Base-by-base conservation (phyloP, 2,329 filamentous ascomycete species). In the Colletotrichum tabaci region DNA sequence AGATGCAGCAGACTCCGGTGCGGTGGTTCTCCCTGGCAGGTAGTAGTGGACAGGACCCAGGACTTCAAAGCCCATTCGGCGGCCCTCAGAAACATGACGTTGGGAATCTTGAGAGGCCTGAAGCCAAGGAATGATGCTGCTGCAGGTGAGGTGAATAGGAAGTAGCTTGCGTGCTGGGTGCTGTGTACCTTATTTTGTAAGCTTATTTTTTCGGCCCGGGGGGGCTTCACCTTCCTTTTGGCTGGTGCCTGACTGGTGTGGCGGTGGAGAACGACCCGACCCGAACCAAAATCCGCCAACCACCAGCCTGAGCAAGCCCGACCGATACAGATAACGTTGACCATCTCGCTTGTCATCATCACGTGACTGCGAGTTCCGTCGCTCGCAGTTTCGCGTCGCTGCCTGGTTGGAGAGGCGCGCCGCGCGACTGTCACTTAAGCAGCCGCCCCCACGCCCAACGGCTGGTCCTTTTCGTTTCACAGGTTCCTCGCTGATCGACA, bases 361-460 rank as follows among this genome's bases (percentile, higher is more conserved):
- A 67, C 65, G 50, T 67, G 65, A 63, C 7, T 55, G 49, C 65
- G 58, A 46, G 63, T 49, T 55, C 18, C 23, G 47, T n/a, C 60
- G n/a, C 10, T 30, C 35, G 21, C 12, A 46, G 13, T n/a, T 40
- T 67, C 65, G 65, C 65, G 65, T 67, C 65, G 58, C 57, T 67
- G 49, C 56, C 57, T 56, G 30, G 50, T 18, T 67, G n/a, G 23
- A 44, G 21, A 26, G 23, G 49, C 65, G 65, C 65, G 65, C 65
- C 58, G 58, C 65, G 65, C 58, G 65, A 63, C 58, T 9, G n/a
- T 53, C 53, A 66, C 53, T 66, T 66, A 49, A 66, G 23, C n/a
- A 2, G 13, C 44, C 44, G 21, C 13, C 49, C 53, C 35, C 52
- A 13, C 23, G 55, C 46, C 12, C 53, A 35, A 38, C 46, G 42